Evolutionary conservation across 2,329 filamentous ascomycete species (phyloP).

Genomic region (Fusarium sp.): DNA sequence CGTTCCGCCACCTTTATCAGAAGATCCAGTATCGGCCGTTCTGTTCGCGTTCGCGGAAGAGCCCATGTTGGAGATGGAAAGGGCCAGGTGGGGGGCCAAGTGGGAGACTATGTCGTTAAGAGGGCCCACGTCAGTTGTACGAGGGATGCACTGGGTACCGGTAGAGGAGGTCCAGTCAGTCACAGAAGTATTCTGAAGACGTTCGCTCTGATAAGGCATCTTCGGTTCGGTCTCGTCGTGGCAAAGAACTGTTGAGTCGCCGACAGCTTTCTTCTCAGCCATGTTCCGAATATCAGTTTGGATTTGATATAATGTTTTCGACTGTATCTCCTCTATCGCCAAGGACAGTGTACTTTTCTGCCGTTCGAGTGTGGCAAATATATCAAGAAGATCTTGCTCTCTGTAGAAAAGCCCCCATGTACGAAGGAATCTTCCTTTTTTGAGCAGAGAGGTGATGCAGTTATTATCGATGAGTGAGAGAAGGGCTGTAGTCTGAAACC

Average conservation of each 20-base stretch:
- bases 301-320: constrained; percentile 53
- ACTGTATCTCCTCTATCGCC: constrained; percentile 43
- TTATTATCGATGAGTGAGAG: constrained; percentile 27
- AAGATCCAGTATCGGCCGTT: too few relatives aligned
- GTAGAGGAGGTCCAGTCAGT: too few relatives aligned
- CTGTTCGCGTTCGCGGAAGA: neutral
- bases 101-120: too few relatives aligned
- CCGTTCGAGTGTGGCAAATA: constrained; percentile 26
- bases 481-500: constrained; percentile 17
- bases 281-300: constrained; percentile 9
- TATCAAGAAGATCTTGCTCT: constrained; percentile 33
- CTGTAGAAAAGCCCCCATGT: neutral
- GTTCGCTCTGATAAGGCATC: too few relatives aligned
- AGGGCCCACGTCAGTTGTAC: too few relatives aligned
- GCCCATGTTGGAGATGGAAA: neutral
- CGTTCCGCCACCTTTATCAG: neutral
- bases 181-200: neutral
- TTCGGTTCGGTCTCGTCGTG: accelerated
- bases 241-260: accelerated
- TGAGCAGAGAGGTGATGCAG: neutral
- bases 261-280: neutral
- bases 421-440: neutral
- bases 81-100: too few relatives aligned
- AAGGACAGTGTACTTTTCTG: constrained; percentile 34
- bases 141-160: too few relatives aligned